phyloP scores from a whole-genome alignment of 805 yeast genomes.

The Candida yuanshanica region DNA sequence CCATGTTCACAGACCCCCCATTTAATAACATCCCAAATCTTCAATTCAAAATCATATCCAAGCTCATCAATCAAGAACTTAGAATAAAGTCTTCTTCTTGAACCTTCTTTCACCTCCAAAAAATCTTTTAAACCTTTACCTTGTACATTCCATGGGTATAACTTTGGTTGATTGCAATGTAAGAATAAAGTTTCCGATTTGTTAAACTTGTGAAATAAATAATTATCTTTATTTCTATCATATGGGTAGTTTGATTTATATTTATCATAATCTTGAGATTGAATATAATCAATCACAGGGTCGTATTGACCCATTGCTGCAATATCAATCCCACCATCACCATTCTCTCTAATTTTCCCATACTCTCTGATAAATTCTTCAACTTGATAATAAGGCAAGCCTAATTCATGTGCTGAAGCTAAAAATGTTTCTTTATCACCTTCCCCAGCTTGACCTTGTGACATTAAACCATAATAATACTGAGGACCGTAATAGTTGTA shows the following conservation, averaged over 20 bases:
- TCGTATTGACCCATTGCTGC: slow-evolving; percentile 54
- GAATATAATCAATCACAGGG: slow-evolving; percentile 37
- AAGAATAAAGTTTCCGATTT: slow-evolving; percentile 22
- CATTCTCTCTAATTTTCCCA: slow-evolving; percentile 32
- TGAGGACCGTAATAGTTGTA: slow-evolving; percentile 62
- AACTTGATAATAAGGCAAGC: slow-evolving; percentile 48
- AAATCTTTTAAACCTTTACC: slow-evolving; percentile 22
- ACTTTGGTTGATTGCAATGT: slow-evolving; percentile 25
- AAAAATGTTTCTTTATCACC: slow-evolving; percentile 78
- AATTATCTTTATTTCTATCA: slow-evolving; percentile 15
- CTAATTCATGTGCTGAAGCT: slow-evolving; percentile 55
- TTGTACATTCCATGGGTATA: slow-evolving; percentile 25
- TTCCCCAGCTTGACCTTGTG: slow-evolving; percentile 67
- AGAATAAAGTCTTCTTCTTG: slow-evolving; percentile 19
- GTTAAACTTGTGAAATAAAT: slow-evolving; percentile 15
- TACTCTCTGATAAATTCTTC: slow-evolving; percentile 45
- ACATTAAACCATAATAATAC: slow-evolving; percentile 50
- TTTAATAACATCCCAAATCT: slow-evolving; percentile 23
- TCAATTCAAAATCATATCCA: slow-evolving; percentile 25
- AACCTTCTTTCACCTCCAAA: slow-evolving; percentile 13
- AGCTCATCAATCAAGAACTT: slow-evolving; percentile 17
- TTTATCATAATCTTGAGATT: slow-evolving; percentile 10
- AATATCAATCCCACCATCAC: slow-evolving; percentile 34
- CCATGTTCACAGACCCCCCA: slow-evolving; percentile 27
- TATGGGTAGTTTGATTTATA: slow-evolving; percentile 13